Conservation (phyloP, 1,139 yeast species). For the Pichia sp. region DNA sequence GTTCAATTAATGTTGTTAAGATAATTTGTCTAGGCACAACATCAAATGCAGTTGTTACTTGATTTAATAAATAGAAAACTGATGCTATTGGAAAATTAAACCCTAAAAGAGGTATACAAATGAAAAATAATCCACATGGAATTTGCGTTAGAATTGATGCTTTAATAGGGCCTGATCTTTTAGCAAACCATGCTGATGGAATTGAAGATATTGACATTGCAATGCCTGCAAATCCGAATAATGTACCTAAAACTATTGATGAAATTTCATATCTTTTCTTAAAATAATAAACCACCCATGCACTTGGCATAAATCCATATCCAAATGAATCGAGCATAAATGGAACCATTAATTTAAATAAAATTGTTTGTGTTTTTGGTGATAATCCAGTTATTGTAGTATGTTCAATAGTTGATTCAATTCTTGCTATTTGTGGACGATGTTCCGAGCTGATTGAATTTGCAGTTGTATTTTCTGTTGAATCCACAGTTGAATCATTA, state of each 20-base stretch:
- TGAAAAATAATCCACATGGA: slow-evolving; percentile 67
- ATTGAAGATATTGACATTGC: slow-evolving; percentile 57
- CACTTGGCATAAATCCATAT: slow-evolving; percentile 77
- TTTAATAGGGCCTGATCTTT: slow-evolving; percentile 65
- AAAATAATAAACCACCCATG: slow-evolving; percentile 84
- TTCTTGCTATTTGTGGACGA: slow-evolving; percentile 16
- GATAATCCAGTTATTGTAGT: slow-evolving; percentile 31
- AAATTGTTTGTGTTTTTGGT: slow-evolving; percentile 29
- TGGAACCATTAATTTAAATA: slow-evolving; percentile 41
- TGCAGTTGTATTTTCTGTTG: not conserved
- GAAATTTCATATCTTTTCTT: slow-evolving; percentile 35
- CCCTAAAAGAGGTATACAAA: slow-evolving; percentile 41
- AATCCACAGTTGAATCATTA: not conserved
- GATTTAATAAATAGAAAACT: slow-evolving; percentile 39
- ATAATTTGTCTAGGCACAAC: slow-evolving; percentile 86
- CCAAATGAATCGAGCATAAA: slow-evolving; percentile 77
- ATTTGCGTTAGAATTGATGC: slow-evolving; percentile 73
- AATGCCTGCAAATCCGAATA: slow-evolving; percentile 57
- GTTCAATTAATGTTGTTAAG: slow-evolving; percentile 56
- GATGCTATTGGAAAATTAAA: slow-evolving; percentile 31
- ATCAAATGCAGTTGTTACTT: slow-evolving; percentile 70
- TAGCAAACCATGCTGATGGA: slow-evolving; percentile 66
- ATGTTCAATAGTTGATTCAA: slow-evolving; percentile 23
- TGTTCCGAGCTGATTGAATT: not conserved
- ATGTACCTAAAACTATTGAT: slow-evolving; percentile 41